Conservation (phyloP, 2,329 filamentous ascomycete genomes). For the Arthrobotrys conoides region DNA sequence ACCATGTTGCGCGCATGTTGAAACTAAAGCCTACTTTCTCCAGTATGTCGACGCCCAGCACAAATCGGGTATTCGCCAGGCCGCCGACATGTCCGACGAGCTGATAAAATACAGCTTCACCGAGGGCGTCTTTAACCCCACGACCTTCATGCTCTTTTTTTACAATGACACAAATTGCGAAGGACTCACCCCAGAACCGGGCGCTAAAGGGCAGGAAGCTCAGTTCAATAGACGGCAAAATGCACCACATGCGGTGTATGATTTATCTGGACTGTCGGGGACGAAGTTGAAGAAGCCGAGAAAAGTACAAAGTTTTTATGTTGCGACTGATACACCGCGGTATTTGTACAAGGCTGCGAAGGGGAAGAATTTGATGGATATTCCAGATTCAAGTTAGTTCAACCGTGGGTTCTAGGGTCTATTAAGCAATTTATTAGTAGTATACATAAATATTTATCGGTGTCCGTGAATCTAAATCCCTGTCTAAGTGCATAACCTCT, state of each 20-base stretch:
- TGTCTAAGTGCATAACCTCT: neutral
- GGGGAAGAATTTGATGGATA: slow-evolving; percentile 36
- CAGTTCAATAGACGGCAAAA: slow-evolving; percentile 23
- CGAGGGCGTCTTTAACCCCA: slow-evolving; percentile 39
- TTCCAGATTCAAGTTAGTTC: neutral
- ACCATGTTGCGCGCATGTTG: too few relatives aligned
- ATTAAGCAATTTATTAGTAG: neutral
- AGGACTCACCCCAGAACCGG: slow-evolving; percentile 13
- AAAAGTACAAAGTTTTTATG: slow-evolving; percentile 50
- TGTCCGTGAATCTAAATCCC: neutral
- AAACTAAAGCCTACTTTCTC: neutral
- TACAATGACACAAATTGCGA: slow-evolving; percentile 52
- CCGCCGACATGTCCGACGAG: slow-evolving; percentile 36
- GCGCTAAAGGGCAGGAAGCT: neutral
- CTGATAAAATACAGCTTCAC: slow-evolving; percentile 48
- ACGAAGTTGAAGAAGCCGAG: slow-evolving; percentile 33
- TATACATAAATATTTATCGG: neutral
- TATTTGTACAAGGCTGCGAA: slow-evolving; percentile 19
- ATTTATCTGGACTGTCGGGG: slow-evolving; percentile 32
- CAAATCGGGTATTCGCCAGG: slow-evolving; percentile 26
- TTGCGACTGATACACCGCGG: slow-evolving; percentile 28
- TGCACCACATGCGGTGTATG: slow-evolving; percentile 25
- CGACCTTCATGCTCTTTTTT: slow-evolving; percentile 23
- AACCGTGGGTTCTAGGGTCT: neutral
- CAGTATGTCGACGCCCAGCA: slow-evolving; percentile 41